A percentile compares a stretch with the other conserved stretches of the same genome.
These are phyloP conservation scores for Xerocomus spinulosus DNA, from an alignment of 768 basidiomycete species.

Conservation along the genomic window DNA sequence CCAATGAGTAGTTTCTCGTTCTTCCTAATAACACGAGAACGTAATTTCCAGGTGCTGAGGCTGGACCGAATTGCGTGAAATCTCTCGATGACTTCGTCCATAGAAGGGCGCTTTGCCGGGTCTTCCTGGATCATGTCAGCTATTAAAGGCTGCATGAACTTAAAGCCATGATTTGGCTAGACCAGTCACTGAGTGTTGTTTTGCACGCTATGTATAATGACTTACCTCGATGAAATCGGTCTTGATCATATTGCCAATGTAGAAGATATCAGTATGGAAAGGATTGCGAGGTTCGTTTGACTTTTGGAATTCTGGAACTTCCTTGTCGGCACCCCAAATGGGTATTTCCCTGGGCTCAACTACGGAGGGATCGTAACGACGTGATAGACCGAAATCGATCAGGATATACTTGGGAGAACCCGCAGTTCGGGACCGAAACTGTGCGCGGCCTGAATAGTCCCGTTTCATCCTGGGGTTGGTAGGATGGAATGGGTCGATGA, in stretches of 20 bases:
- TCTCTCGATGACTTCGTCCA: constrained; percentile 30
- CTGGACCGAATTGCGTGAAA: constrained; percentile 20
- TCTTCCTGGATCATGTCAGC: constrained; percentile 34
- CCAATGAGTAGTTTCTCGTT: constrained; percentile 1
- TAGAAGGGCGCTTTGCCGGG: constrained; percentile 31
- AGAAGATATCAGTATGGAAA: neutral
- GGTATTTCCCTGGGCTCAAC: constrained; percentile 25
- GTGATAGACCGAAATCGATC: constrained; percentile 24
- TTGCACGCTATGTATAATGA: neutral
- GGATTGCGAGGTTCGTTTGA: neutral
- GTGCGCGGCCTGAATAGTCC: neutral
- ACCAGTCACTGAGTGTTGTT: constrained; percentile 1
- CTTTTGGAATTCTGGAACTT: neutral
- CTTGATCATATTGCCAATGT: neutral
- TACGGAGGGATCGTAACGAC: constrained; percentile 24
- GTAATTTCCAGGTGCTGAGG: constrained; percentile 20
- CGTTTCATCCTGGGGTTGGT: neutral
- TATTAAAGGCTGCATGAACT: constrained; percentile 31
- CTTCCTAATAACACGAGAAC: constrained; percentile 18
- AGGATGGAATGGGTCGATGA: neutral
- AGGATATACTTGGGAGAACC: neutral
- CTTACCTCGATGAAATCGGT: neutral
- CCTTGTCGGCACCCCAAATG: constrained; percentile 35
- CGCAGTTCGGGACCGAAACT: neutral
- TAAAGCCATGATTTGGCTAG: constrained; percentile 5